Percentiles rank a stretch among this genome's conserved stretches.
These are phyloP conservation scores for Candida alai DNA, from an alignment of 805 yeast genomes.

Conservation along the genomic window DNA sequence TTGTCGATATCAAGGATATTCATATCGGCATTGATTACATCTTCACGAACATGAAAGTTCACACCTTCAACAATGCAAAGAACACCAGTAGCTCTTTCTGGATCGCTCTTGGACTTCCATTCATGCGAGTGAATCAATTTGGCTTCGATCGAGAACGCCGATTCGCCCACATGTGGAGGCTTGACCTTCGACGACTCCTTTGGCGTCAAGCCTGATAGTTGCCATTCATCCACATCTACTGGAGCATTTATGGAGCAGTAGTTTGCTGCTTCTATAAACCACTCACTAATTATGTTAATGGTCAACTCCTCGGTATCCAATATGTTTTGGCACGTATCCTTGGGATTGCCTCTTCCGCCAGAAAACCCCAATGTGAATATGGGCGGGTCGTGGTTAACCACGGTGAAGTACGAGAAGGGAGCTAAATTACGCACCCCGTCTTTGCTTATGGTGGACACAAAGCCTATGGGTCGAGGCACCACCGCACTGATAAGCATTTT, in stretches of 20 bases:
- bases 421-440: constrained; percentile 49
- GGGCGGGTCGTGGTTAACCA: constrained; percentile 55
- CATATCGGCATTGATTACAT: constrained; percentile 39
- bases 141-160: constrained; percentile 57
- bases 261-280: constrained; percentile 65
- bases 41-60: constrained; percentile 55
- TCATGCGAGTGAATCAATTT: constrained; percentile 43
- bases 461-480: constrained; percentile 60
- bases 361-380: constrained; percentile 49
- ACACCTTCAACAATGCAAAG: constrained; percentile 51
- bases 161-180: constrained; percentile 57
- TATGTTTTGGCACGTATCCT: constrained; percentile 50
- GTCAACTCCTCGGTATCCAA: constrained; percentile 51
- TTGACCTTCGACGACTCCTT: constrained; percentile 41
- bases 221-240: constrained; percentile 50
- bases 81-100: constrained; percentile 32
- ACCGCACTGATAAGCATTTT: constrained; percentile 48
- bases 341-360: constrained; percentile 31
- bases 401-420: constrained; percentile 55
- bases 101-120: constrained; percentile 39
- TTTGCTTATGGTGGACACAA: constrained; percentile 44
- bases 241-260: constrained; percentile 47
- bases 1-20: constrained; percentile 42
- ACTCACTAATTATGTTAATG: constrained; percentile 55
- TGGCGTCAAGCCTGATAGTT: constrained; percentile 50